Base-by-base conservation (phyloP, 106 monocot genomes). In the Allium sativum region DNA sequence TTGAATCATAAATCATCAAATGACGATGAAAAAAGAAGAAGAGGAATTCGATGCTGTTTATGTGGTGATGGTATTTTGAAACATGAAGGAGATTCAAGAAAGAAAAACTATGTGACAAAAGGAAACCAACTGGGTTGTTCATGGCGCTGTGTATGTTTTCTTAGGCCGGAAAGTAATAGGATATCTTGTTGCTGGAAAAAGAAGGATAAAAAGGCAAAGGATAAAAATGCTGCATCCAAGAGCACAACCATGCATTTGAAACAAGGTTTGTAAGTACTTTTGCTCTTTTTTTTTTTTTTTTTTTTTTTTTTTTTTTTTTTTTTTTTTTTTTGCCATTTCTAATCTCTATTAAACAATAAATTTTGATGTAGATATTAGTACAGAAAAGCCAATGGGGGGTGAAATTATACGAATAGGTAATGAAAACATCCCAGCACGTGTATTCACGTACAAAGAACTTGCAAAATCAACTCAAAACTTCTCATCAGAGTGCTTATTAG, bases 401-500 rank as follows among this genome's bases (percentile, higher is more conserved):
- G 76, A 68, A 45, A 72, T 65, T 17, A 40, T 69, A 65, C 67
- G 67, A 42, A 58, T 72, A 7, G 64, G 58, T 7, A 81, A 76
- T 43, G 45, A 51, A 10, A 69, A 68, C 53, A 65, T 31, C 12
- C 52, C 68, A 9, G 64, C 71, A 1, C 62, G 61, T 16, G 56
- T 72, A 9, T 81, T 81, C 48, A 72, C 72, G 45, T 76, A 72
- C 59, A 21, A 64, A 18, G 58, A 76, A 42, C 61, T 81, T 21
- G 63, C 50, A 22, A 59, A 40, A 45, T 75, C 81, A 21, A 81
- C 81, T 7, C 52, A 72, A 50, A 68, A 64, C 60, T 81, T 81
- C 43, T 62, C 56, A 48, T 9, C 55, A 12, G 67, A 67, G 18
- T 72, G 58, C 47, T 45, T 76, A 47, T 54, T 81, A 20, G 72